Base-by-base conservation (phyloP, 306 rosid species). In the Prunus campanulata region DNA sequence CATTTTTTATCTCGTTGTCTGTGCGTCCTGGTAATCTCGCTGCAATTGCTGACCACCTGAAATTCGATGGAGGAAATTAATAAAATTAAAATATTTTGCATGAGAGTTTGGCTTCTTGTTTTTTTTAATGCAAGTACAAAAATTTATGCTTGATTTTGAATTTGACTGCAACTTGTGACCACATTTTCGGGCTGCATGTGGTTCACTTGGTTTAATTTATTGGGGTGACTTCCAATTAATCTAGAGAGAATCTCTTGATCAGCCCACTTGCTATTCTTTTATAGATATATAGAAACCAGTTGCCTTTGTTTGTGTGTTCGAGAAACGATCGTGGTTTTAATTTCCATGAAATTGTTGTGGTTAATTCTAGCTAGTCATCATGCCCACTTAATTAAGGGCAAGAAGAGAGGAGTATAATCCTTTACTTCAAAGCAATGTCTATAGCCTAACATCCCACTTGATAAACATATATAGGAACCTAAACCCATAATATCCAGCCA, bases 41-140 rank as follows among this genome's bases (percentile, higher is more conserved):
- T 27, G 99, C 99, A 42, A 96, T 96, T 65, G 97, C 92, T 35
- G 99, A 92, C 99, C 99, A 96, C 78, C 99, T 96, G 83, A 64
- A 83, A 82, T 73, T 39, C 4, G 35, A 61, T 48, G 3, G 16
- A 47, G 9, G 5, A 62, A 20, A 44, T 15, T 3, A 62, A 9
- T 62, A 14, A 52, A 65, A 66, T 51, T 47, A 55, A 20, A 22
- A 39, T 11, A 19, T 14, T 52, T 24, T 49, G 64, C 50, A 15
- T 24, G 13, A 27, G 16, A 66, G 13, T 76, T 76, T 54, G 71
- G 39, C 44, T 32, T 55, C 4, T n/a, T 32, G 35, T 57, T 18
- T 42, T 42, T 25, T 25, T 25, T 25, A 25, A 22, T 2, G 47
- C 3, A 27, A 57, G 65, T 44, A 54, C 3, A 65, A 71, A 70